Conservation (phyloP, 1,139 yeast species). For the Geotrichum australiense region DNA sequence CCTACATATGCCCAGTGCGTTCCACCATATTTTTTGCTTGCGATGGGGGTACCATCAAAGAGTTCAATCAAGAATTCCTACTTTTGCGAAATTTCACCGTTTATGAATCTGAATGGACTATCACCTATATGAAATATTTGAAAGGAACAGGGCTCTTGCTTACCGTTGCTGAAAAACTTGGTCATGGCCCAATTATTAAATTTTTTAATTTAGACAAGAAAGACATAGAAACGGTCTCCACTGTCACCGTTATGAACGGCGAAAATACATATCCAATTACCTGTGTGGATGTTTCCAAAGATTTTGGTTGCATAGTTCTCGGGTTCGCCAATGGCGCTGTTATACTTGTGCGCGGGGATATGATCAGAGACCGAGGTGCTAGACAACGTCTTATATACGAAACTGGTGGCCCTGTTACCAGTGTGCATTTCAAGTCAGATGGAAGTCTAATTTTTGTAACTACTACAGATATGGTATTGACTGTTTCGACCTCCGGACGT, state of each 20-base stretch:
- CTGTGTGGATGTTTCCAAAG: slow-evolving; percentile 50
- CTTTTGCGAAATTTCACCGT: slow-evolving; percentile 50
- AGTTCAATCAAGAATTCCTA: slow-evolving; percentile 48
- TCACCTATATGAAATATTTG: slow-evolving; percentile 49
- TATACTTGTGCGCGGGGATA: slow-evolving; percentile 76
- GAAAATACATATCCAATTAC: slow-evolving; percentile 69
- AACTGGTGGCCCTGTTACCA: slow-evolving; percentile 64
- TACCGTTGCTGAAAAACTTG: slow-evolving; percentile 65
- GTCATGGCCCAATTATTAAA: slow-evolving; percentile 58
- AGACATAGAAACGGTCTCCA: slow-evolving; percentile 38
- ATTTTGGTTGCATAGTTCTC: slow-evolving; percentile 60
- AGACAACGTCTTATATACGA: slow-evolving; percentile 75
- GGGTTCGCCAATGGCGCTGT: slow-evolving; percentile 90
- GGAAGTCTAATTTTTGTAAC: slow-evolving; percentile 46
- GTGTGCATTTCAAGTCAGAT: slow-evolving; percentile 46
- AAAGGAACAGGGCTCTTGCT: slow-evolving; percentile 47
- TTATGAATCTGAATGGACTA: slow-evolving; percentile 51
- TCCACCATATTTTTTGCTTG: slow-evolving; percentile 55
- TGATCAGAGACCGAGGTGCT: slow-evolving; percentile 82
- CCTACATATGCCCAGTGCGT: slow-evolving; percentile 52
- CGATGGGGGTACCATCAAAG: slow-evolving; percentile 47
- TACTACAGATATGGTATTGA: slow-evolving; percentile 62
- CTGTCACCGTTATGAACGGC: slow-evolving; percentile 43
- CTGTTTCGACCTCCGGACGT: slow-evolving; percentile 73
- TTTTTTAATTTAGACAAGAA: slow-evolving; percentile 63